Percentiles rank a stretch among this genome's conserved stretches.
These are phyloP conservation scores for Leccinum olivaceopallidum DNA, from an alignment of 768 basidiomycete genomes.

Conservation along the genomic window DNA sequence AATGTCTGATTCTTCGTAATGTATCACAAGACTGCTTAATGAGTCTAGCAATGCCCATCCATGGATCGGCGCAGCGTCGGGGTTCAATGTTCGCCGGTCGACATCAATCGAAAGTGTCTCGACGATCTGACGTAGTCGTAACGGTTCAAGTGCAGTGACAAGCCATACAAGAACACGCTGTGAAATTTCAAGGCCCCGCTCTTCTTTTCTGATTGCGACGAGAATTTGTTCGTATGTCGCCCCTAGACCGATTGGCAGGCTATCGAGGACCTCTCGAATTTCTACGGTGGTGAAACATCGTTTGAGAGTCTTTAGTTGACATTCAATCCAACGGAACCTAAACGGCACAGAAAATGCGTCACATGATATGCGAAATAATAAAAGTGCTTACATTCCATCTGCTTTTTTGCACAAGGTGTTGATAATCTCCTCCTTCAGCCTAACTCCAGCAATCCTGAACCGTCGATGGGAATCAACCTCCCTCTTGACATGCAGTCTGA, in stretches of 20 bases:
- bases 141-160: background rate
- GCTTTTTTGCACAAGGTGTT: background rate
- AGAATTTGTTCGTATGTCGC: background rate
- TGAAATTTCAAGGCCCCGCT: background rate
- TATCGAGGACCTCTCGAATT: background rate
- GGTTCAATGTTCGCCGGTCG: background rate
- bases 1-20: background rate
- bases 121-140: background rate
- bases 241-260: background rate
- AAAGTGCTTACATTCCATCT: conserved; percentile 11
- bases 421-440: conserved; percentile 9
- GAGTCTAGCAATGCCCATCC: background rate
- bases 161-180: background rate
- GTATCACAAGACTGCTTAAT: background rate
- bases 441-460: background rate
- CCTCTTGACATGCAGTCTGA: conserved; percentile 3
- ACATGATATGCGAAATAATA: background rate
- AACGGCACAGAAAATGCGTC: background rate
- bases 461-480: conserved; percentile 11
- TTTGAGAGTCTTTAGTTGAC: background rate
- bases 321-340: background rate
- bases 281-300: background rate
- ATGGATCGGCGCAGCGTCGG: background rate
- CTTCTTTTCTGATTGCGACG: background rate
- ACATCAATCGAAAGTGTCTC: background rate